Evolutionary conservation across 1,284 basidiomycete species (phyloP).

Genomic region (Kalmanozyma brasiliensis): DNA sequence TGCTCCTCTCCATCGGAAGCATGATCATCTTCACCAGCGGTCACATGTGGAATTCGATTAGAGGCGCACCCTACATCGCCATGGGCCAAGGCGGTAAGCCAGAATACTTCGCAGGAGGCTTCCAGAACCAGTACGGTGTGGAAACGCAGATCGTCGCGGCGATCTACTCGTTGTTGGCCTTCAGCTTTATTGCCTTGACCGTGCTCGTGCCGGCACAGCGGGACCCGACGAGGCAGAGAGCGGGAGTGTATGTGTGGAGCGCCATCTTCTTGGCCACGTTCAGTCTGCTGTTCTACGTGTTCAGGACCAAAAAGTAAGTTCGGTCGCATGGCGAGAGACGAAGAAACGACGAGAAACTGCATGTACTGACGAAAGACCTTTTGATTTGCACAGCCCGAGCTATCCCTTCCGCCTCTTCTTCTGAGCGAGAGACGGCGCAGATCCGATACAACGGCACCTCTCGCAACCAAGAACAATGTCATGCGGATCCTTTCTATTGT

Average conservation of each 20-base stretch:
- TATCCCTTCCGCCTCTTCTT: constrained; percentile 58
- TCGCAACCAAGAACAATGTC: too few relatives aligned
- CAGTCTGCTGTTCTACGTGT: constrained; percentile 86
- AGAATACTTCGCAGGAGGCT: constrained; percentile 86
- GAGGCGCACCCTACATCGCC: constrained; percentile 79
- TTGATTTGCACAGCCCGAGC: constrained; percentile 29
- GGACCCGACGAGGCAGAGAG: constrained; percentile 80
- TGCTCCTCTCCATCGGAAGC: constrained; percentile 46
- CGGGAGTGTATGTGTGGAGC: constrained; percentile 90
- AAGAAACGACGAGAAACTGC: neutral
- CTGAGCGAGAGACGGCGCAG: neutral
- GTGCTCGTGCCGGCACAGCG: constrained; percentile 81
- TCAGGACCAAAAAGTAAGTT: constrained; percentile 87
- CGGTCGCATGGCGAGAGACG: neutral
- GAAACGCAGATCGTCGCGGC: constrained; percentile 88
- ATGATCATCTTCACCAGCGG: constrained; percentile 66
- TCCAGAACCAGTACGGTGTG: constrained; percentile 88
- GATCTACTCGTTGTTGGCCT: constrained; percentile 84
- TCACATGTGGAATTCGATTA: constrained; percentile 96
- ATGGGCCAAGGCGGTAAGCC: constrained; percentile 70
- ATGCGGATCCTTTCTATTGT: too few relatives aligned
- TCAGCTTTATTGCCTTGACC: constrained; percentile 84
- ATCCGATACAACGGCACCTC: too few relatives aligned
- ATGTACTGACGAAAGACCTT: neutral
- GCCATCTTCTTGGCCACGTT: constrained; percentile 84